Evolutionary conservation across 352 stramenopile genomes (phyloP).

Genomic region (Phytopythium boreale): DNA sequence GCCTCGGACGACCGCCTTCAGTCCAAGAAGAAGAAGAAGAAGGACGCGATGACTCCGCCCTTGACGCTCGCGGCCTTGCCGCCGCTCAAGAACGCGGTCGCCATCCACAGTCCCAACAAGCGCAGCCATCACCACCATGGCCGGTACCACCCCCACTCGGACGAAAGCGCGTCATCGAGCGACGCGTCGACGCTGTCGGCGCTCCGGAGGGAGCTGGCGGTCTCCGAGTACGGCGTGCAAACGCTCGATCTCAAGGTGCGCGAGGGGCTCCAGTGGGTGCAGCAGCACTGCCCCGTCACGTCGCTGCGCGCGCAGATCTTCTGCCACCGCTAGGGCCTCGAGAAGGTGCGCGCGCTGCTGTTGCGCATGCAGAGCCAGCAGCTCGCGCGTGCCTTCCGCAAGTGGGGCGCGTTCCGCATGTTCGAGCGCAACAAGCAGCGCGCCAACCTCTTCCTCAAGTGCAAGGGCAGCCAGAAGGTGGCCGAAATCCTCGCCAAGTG

Average conservation of each 20-base stretch:
- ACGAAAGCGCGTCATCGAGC: slow-evolving; percentile 27
- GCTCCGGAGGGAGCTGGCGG: slow-evolving; percentile 69
- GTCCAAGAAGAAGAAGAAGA: background rate
- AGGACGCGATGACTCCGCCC: background rate
- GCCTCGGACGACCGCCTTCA: background rate
- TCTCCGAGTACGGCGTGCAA: slow-evolving; percentile 78
- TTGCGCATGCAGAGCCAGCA: slow-evolving; percentile 62
- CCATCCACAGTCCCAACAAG: slow-evolving; percentile 42
- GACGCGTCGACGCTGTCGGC: slow-evolving; percentile 19
- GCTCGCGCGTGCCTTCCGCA: slow-evolving; percentile 60
- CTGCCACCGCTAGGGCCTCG: slow-evolving; percentile 81
- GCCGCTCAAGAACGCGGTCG: slow-evolving; percentile 54
- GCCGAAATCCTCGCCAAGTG: slow-evolving; percentile 62
- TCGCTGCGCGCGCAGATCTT: slow-evolving; percentile 83
- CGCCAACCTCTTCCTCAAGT: slow-evolving; percentile 80
- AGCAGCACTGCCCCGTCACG: slow-evolving; percentile 77
- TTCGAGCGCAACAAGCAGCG: slow-evolving; percentile 79
- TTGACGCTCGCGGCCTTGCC: slow-evolving; percentile 30
- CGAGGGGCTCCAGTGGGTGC: slow-evolving; percentile 84
- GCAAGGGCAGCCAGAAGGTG: slow-evolving; percentile 76
- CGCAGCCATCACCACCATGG: slow-evolving; percentile 9
- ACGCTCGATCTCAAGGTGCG: slow-evolving; percentile 68
- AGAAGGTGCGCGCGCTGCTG: slow-evolving; percentile 81
- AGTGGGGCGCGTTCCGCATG: slow-evolving; percentile 64
- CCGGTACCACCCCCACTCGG: slow-evolving; percentile 2